phyloP scores from a whole-genome alignment of 2,329 filamentous ascomycete species.

The Paraphaeosphaeria minitans region DNA sequence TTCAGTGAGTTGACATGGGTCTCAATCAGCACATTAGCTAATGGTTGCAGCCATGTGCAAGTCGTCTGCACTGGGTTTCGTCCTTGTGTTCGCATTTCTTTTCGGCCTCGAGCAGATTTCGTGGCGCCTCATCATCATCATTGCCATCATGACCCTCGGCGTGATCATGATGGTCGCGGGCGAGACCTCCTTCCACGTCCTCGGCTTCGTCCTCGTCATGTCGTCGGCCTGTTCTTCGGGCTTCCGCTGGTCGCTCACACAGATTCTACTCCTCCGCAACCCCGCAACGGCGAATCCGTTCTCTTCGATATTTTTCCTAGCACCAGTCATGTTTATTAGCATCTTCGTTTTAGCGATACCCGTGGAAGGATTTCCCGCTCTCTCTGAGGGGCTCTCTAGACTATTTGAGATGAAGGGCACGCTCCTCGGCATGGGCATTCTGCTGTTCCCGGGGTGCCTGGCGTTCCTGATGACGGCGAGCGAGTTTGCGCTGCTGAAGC shows the following conservation, averaged over 20 bases:
- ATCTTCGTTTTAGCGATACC: conserved; percentile 81
- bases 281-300: conserved; percentile 96
- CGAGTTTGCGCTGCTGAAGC: conserved; percentile 92
- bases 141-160: conserved; percentile 87
- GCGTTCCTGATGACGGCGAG: conserved; percentile 97
- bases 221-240: conserved; percentile 92
- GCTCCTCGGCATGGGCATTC: conserved; percentile 69
- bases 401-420: conserved; percentile 72
- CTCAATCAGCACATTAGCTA: conserved; percentile 20
- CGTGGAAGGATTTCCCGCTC: conserved; percentile 76
- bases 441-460: conserved; percentile 87
- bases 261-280: conserved; percentile 91
- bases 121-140: conserved; percentile 82
- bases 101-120: conserved; percentile 91
- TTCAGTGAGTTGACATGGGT: conserved; percentile 63
- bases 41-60: conserved; percentile 80
- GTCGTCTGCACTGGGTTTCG: conserved; percentile 92
- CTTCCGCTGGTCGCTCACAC: conserved; percentile 97
- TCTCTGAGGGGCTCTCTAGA: conserved; percentile 67
- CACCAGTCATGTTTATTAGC: conserved; percentile 91
- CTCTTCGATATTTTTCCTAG: conserved; percentile 96
- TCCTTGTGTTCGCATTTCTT: conserved; percentile 91
- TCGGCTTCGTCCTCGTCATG: conserved; percentile 92
- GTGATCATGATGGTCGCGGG: conserved; percentile 99
- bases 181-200: conserved; percentile 84